A percentile compares a stretch with the other conserved stretches of the same genome.
phyloP scores from a whole-genome alignment of 768 basidiomycete species.

The Lenzites betulinus region DNA sequence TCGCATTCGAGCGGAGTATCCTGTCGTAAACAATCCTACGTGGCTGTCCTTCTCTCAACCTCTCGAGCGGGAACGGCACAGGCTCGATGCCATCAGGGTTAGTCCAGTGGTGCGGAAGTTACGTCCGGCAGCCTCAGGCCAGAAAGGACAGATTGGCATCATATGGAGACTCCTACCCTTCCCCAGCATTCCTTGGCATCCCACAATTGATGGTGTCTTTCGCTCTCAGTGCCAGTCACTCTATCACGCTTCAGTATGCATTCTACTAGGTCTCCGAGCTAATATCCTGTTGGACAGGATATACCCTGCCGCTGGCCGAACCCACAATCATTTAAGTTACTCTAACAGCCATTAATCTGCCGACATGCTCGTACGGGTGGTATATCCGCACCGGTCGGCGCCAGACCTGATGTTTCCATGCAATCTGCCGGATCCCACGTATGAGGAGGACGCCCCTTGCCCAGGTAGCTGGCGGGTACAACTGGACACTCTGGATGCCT shows the following conservation, averaged over 20 bases:
- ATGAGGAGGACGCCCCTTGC: slow-evolving; percentile 10
- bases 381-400: slow-evolving; percentile 42
- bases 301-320: slow-evolving; percentile 11
- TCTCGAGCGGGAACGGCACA: too few species aligned
- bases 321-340: slow-evolving; percentile 12
- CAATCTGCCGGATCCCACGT: slow-evolving; percentile 44
- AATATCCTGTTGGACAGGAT: slow-evolving; percentile 1
- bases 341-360: slow-evolving; percentile 7
- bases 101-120: too few species aligned
- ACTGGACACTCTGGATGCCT: slow-evolving; percentile 11
- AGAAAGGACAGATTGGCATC: too few species aligned
- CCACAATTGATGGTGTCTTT: too few species aligned
- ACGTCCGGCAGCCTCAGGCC: too few species aligned
- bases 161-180: too few species aligned
- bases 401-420: slow-evolving; percentile 61
- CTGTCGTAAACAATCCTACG: too few species aligned
- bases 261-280: background rate
- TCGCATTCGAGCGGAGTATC: too few species aligned
- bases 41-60: too few species aligned
- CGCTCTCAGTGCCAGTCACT: too few species aligned
- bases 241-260: background rate
- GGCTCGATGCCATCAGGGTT: too few species aligned
- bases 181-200: too few species aligned
- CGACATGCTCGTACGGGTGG: slow-evolving; percentile 61
- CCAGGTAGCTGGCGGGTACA: slow-evolving; percentile 13